Evolutionary conservation across 371 early-diverging fungal genomes (phyloP), one percentile per base, ranked within the genome.

Genomic region (Circinella umbellata): DNA sequence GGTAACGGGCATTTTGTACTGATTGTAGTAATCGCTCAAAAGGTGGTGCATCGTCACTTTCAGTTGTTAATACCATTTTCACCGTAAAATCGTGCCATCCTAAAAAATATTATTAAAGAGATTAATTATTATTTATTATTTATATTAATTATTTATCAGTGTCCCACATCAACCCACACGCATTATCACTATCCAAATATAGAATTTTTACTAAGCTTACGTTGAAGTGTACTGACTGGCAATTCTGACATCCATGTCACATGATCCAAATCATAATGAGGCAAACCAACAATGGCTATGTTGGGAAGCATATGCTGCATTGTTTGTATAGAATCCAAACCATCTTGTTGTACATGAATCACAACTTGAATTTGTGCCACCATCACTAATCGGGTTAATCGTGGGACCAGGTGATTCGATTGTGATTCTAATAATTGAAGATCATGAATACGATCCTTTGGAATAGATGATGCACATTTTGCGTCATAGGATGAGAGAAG

Each of bases 51-150:
- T 85, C 82, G 38, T 67, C 20, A 18, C 84, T 81, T 65, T 87
- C 81, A 3, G 86, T 86, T 17, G 79, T 81, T 17, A 90, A 68
- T 61, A 87, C 74, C 20, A 89, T 15, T 53, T 87, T 84, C 42
- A 89, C 72, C 34, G 77, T 68, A 3, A 86, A 74, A 2, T 76
- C 69, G 59, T 89, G 82, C 90, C 90, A 89, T 70, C 85, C 89
- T 89, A 72, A 35, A 27, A 54, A 20, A 6, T 20, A n/a, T 15
- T n/a, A 9, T 9, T 54, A 54, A 20, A 27, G 27, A 27, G 27
- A 27, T 27, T 27, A 2, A 27, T 27, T 27, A 27, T 27, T 27
- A 27, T 27, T 27, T n/a, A n/a, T n/a, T n/a, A n/a, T n/a, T n/a
- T n/a, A n/a, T n/a, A n/a, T 27, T 27, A 27, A 27, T 27, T 27